Conservation (phyloP, 305 asterid species). For the Fraxinus velutina region DNA sequence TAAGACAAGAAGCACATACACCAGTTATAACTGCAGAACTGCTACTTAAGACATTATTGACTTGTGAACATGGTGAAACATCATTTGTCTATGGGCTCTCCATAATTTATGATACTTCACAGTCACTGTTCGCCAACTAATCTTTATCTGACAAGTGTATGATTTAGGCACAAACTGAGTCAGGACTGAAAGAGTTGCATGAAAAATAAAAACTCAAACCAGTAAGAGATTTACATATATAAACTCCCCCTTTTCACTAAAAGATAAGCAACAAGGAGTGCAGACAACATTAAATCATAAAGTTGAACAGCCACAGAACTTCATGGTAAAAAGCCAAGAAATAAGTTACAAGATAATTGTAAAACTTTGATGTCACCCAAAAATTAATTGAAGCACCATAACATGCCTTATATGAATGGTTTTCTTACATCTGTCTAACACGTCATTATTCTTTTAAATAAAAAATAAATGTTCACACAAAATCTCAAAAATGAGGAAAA, state of each 20-base stretch:
- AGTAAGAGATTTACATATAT: neutral
- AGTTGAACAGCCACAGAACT: neutral
- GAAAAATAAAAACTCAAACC: neutral
- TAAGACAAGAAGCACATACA: conserved; percentile 5
- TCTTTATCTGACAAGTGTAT: neutral
- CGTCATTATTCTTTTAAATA: neutral
- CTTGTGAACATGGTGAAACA: neutral
- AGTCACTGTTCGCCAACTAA: neutral
- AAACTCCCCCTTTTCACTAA: neutral
- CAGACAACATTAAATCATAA: neutral
- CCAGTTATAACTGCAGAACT: neutral
- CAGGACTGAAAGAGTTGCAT: neutral
- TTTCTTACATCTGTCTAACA: neutral
- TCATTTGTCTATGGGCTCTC: neutral
- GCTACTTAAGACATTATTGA: neutral
- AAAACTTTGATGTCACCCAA: neutral
- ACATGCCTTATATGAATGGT: neutral
- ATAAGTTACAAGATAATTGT: neutral
- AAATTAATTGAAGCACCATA: neutral
- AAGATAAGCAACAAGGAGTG: neutral
- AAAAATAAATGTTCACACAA: neutral
- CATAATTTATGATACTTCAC: neutral
- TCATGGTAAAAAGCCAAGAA: neutral
- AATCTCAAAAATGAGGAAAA: neutral
- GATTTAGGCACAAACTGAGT: neutral